Conservation (phyloP, 352 stramenopile genomes). For the Phytophthora colocasiae region DNA sequence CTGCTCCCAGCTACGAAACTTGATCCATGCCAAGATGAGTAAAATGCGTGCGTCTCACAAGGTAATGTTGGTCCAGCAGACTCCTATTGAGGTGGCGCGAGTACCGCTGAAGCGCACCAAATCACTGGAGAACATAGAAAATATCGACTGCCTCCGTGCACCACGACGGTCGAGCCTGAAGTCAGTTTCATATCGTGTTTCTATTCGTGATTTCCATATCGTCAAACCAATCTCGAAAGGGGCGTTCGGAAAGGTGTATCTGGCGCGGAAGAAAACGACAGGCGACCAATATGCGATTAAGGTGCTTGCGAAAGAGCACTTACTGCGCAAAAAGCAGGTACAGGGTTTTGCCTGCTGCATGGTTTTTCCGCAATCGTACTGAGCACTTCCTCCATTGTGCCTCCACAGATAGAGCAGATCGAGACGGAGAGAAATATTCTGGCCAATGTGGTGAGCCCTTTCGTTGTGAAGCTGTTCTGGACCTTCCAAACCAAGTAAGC, state of each 20-base stretch:
- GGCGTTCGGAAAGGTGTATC: slow-evolving; percentile 90
- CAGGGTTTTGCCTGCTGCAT: slow-evolving; percentile 1
- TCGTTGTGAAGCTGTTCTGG: slow-evolving; percentile 93
- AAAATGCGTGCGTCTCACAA: slow-evolving; percentile 89
- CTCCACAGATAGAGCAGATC: slow-evolving; percentile 78
- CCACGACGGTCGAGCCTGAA: slow-evolving; percentile 31
- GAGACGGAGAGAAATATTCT: slow-evolving; percentile 91
- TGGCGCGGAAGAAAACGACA: slow-evolving; percentile 87
- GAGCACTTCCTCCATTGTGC: slow-evolving; percentile 15
- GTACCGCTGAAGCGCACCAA: slow-evolving; percentile 78
- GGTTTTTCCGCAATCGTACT: slow-evolving; percentile 14
- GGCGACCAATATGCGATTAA: slow-evolving; percentile 93
- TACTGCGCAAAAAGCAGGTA: slow-evolving; percentile 91
- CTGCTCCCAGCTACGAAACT: slow-evolving; percentile 59
- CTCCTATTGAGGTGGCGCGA: slow-evolving; percentile 40
- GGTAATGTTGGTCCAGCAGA: slow-evolving; percentile 67
- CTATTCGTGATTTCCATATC: slow-evolving; percentile 90
- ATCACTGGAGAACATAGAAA: slow-evolving; percentile 76
- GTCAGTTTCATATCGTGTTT: slow-evolving; percentile 59
- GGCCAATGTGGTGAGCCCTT: slow-evolving; percentile 87
- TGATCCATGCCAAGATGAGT: slow-evolving; percentile 90
- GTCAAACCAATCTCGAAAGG: slow-evolving; percentile 92
- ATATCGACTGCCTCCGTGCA: slow-evolving; percentile 17
- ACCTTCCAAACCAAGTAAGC: slow-evolving; percentile 91
- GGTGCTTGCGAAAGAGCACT: slow-evolving; percentile 89